Base-by-base conservation (phyloP, 179 eudicot species). In the Silene vulgaris region DNA sequence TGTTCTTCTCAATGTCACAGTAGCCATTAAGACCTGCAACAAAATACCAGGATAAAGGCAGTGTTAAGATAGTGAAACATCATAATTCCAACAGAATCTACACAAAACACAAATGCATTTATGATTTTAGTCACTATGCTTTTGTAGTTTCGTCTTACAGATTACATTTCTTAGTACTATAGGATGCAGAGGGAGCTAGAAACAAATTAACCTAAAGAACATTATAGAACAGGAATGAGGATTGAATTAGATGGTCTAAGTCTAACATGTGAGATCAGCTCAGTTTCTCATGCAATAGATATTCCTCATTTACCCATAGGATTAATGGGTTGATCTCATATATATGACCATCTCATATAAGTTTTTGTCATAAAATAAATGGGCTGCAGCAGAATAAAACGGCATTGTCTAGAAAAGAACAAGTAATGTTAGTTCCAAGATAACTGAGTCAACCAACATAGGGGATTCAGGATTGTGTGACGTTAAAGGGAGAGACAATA, bases 1-100 rank as follows among this genome's bases (percentile, higher is more conserved):
- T 20, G 89, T 90, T 83, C 98, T 89, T 85, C 98, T 87, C 88
- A 94, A 80, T 73, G 96, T 88, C 76, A 94, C 85, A 35, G 96
- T 80, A 68, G 90, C 88, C 92, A 94, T 90, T 35, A 94, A 84
- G 65, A 84, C 92, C 98, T 92, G 75, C 26, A 28, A 81, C 48
- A n/a, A 69, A 2, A 69, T 28, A n/a, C 21, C 59, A 52, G 37
- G 4, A 61, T 9, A 65, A 59, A 73, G 21, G 56, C 19, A 2
- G 56, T 26, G 75, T 67, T 35, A 75, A 62, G 48, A 23, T 35
- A 37, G 54, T 54, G 3, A 11, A 14, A 7, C 23, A 52, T 29
- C 26, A 66, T 66, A 4, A 11, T 19, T 52, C 19, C n/a, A 52
- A 52, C 16, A 17, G 1, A 5, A 16, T 50, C 2, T 26, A 48